phyloP scores from a whole-genome alignment of 2,329 filamentous ascomycete genomes.

The Penicillium verrucosum region DNA sequence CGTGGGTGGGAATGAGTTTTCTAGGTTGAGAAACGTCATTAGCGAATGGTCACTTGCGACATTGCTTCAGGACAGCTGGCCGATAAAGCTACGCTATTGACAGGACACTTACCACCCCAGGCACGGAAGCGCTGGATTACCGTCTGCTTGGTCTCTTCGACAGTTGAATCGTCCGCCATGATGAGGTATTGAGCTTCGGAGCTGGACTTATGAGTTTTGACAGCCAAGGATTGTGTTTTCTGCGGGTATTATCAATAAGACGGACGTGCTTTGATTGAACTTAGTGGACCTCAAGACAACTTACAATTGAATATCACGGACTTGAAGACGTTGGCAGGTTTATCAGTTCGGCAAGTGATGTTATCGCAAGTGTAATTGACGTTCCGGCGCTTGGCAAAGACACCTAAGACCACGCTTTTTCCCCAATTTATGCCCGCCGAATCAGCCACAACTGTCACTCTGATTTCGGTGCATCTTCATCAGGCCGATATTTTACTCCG shows the following conservation, averaged over 20 bases:
- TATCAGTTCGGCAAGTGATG: not conserved
- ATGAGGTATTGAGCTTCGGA: not conserved
- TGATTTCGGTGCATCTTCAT: constrained; percentile 5
- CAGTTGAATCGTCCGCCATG: constrained; percentile 31
- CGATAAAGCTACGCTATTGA: not conserved
- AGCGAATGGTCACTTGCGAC: not conserved
- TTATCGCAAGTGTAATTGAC: constrained; percentile 12
- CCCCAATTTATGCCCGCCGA: constrained; percentile 6
- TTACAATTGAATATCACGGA: not conserved
- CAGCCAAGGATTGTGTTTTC: not conserved
- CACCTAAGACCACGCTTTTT: constrained; percentile 24
- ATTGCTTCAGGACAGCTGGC: not conserved
- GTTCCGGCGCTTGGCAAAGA: constrained; percentile 25
- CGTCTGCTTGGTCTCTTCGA: constrained; percentile 38
- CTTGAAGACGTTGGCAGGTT: not conserved
- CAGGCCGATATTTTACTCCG: not conserved
- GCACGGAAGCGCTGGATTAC: constrained; percentile 38
- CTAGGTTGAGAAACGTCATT: constrained; percentile 38
- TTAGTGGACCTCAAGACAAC: not conserved
- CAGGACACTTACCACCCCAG: constrained; percentile 43
- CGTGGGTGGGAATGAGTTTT: constrained; percentile 62
- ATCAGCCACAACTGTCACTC: constrained; percentile 13
- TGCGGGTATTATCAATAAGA: constrained; percentile 1
- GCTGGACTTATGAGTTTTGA: not conserved
- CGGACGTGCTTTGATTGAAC: not conserved